Conservation (phyloP, 257 asterid genomes). For the Solanum medicagineum region DNA sequence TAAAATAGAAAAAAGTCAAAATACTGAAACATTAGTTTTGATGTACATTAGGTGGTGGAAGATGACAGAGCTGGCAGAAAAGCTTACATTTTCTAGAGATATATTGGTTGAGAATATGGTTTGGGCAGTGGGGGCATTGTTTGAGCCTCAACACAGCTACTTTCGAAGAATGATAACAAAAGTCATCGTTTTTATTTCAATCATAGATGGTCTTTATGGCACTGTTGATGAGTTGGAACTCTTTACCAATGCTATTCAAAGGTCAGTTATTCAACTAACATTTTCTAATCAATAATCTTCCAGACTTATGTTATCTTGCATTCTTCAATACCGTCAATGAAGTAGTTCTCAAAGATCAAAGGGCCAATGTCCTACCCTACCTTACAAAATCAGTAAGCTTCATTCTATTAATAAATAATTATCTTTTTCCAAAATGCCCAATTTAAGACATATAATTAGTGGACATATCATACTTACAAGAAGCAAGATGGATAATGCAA, state of each 20-base stretch:
- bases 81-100: slow-evolving; percentile 35
- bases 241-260: slow-evolving; percentile 19
- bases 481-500: slow-evolving; percentile 23
- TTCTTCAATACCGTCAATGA: no score
- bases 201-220: slow-evolving; percentile 1
- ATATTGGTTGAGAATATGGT: slow-evolving; percentile 29
- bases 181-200: not conserved
- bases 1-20: no score
- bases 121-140: slow-evolving; percentile 6
- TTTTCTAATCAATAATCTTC: no score
- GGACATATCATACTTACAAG: slow-evolving; percentile 21
- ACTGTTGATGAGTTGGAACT: slow-evolving; percentile 9
- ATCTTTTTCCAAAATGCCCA: no score
- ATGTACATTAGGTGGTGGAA: slow-evolving; percentile 33
- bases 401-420: not conserved
- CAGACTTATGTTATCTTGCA: no score
- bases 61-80: no score
- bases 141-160: not conserved
- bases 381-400: not conserved
- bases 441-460: slow-evolving; percentile 1
- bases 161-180: not conserved
- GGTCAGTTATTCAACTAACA: slow-evolving; percentile 1
- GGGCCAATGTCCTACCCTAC: not conserved
- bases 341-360: no score
- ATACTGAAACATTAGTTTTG: not conserved